phyloP scores from a whole-genome alignment of 148 eudicot genomes.

The Amaranthus cruentus region DNA sequence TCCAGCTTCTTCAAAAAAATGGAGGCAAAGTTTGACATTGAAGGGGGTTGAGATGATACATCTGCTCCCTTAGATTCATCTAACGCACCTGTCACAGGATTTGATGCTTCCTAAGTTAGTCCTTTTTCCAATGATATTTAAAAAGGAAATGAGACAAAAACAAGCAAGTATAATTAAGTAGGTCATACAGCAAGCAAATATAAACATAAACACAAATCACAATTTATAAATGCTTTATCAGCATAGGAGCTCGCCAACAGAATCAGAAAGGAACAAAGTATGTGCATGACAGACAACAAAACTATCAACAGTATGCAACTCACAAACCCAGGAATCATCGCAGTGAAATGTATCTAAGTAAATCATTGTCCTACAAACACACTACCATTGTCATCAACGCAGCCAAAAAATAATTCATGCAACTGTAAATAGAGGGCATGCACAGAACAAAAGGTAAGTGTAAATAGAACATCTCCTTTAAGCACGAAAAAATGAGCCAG shows the following conservation, averaged over 20 bases:
- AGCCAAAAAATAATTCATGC: no score
- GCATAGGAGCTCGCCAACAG: neutral
- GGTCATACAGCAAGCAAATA: neutral
- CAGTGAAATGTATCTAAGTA: no score
- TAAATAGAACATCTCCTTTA: no score
- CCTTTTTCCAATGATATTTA: neutral
- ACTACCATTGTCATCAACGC: no score
- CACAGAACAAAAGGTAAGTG: no score
- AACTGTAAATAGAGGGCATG: no score
- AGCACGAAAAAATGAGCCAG: no score
- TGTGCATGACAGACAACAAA: neutral
- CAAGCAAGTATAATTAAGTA: neutral
- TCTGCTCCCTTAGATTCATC: conserved; percentile 21
- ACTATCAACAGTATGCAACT: neutral
- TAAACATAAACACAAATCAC: neutral
- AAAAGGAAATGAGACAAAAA: neutral
- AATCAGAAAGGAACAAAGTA: neutral
- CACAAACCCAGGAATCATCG: neutral
- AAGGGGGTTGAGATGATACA: conserved; percentile 21
- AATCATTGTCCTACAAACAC: no score
- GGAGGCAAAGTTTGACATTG: conserved; percentile 20
- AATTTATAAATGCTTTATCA: neutral
- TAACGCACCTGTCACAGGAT: conserved; percentile 28
- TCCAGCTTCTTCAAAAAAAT: conserved; percentile 22
- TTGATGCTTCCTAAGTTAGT: conserved; percentile 12